Evolutionary conservation across 1,284 basidiomycete genomes (phyloP).

Genomic region (Kalmanozyma brasiliensis): DNA sequence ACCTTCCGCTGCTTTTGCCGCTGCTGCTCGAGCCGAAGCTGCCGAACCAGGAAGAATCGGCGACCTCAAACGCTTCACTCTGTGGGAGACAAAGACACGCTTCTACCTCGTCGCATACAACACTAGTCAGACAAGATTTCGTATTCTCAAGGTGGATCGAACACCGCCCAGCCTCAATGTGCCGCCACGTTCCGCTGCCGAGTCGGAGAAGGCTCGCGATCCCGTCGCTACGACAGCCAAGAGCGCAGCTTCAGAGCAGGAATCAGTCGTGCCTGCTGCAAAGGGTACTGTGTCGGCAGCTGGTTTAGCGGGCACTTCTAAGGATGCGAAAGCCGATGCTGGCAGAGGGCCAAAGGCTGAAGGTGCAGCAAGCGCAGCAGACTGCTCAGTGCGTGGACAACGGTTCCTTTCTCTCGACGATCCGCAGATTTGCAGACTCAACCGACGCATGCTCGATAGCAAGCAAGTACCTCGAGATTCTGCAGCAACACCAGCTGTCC

Average conservation of each 20-base stretch:
- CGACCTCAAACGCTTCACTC: conserved; percentile 62
- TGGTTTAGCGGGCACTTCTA: background rate
- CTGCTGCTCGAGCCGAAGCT: conserved; percentile 42
- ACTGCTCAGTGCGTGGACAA: conserved; percentile 47
- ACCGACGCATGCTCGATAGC: conserved; percentile 39
- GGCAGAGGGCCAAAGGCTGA: conserved; percentile 4
- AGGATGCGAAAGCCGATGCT: conserved; percentile 11
- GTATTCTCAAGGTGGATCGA: conserved; percentile 64
- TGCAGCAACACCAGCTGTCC: background rate
- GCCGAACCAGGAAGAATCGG: conserved; percentile 52
- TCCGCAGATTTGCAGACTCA: conserved; percentile 42
- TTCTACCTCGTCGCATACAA: conserved; percentile 66
- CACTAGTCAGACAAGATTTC: conserved; percentile 62
- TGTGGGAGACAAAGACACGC: conserved; percentile 65
- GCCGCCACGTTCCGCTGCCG: conserved; percentile 7
- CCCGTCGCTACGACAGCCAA: background rate
- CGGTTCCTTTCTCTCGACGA: conserved; percentile 45
- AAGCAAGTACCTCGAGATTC: conserved; percentile 30
- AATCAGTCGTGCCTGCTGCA: background rate
- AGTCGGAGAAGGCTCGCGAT: conserved; percentile 13
- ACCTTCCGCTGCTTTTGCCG: conserved; percentile 37
- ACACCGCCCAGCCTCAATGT: conserved; percentile 46
- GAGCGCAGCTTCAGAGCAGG: background rate
- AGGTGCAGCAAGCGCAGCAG: conserved; percentile 2
- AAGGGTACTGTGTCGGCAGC: background rate